Conservation (phyloP, 306 rosid species). For the Ochetophila trinervis region DNA sequence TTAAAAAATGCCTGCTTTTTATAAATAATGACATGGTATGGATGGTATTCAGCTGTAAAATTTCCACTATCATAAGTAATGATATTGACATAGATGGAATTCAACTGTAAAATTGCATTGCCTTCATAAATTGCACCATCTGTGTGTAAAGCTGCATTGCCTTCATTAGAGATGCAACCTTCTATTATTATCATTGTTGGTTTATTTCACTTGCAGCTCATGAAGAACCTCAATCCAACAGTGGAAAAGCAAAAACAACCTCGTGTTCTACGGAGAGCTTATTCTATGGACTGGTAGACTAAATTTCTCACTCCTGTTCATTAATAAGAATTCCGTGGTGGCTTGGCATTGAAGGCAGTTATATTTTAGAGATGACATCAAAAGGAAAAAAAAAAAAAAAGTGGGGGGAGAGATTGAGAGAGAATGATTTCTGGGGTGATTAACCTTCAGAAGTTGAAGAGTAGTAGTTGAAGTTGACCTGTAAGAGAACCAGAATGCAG, state of each 20-base stretch:
- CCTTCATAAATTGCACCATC: not conserved
- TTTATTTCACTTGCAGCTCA: conserved; percentile 44
- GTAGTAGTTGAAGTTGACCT: conserved; percentile 13
- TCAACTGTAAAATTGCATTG: not conserved
- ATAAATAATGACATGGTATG: not conserved
- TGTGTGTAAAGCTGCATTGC: not conserved
- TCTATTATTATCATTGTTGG: not conserved
- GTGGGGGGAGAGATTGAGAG: not conserved
- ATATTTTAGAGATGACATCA: not conserved
- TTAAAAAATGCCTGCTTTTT: not conserved
- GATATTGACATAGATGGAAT: not conserved
- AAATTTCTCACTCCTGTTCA: conserved; percentile 4
- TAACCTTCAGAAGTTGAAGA: not conserved
- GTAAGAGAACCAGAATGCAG: conserved; percentile 7
- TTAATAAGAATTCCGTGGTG: not conserved
- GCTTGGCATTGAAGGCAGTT: not conserved
- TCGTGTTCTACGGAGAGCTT: conserved; percentile 41
- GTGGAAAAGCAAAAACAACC: conserved; percentile 43
- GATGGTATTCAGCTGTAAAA: not conserved
- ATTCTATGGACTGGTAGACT: conserved; percentile 43
- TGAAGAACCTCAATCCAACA: conserved; percentile 46
- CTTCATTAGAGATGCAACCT: not conserved
- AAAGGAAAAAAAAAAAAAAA: no score
- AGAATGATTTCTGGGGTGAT: not conserved
- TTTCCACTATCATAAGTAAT: no score